phyloP scores from a whole-genome alignment of 805 yeast species.

The Yarrowia divulgata region DNA sequence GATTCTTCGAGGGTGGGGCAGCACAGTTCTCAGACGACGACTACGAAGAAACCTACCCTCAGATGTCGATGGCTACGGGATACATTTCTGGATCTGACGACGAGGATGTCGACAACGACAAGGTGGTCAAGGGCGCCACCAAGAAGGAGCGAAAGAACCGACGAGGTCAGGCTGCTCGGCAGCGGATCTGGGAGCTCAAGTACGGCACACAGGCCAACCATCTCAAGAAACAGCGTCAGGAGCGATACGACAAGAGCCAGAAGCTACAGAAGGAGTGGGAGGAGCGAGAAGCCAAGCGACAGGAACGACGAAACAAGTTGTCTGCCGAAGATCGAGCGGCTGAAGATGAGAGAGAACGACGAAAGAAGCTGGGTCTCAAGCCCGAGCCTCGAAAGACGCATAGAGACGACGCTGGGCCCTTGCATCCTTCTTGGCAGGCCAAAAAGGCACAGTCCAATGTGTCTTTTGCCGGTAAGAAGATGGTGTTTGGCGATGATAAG shows the following conservation, averaged over 20 bases:
- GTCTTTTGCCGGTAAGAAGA: constrained; percentile 84
- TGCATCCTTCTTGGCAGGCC: constrained; percentile 99
- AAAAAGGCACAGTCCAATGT: constrained; percentile 70
- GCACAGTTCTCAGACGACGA: constrained; percentile 52
- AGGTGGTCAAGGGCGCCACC: constrained; percentile 43
- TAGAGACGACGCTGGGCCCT: constrained; percentile 47
- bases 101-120: constrained; percentile 44
- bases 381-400: neutral
- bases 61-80: constrained; percentile 79
- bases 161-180: constrained; percentile 97
- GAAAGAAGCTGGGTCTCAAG: constrained; percentile 21
- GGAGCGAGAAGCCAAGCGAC: constrained; percentile 64
- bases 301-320: constrained; percentile 42
- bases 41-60: constrained; percentile 50
- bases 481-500: constrained; percentile 57
- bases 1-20: constrained; percentile 65
- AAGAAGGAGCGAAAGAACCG: constrained; percentile 71
- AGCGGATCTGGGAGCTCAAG: constrained; percentile 93
- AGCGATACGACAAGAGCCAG: constrained; percentile 63
- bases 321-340: constrained; percentile 38
- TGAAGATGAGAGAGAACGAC: constrained; percentile 15
- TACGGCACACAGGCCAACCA: constrained; percentile 87
- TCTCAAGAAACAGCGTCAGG: constrained; percentile 68
- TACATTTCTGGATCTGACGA: constrained; percentile 75
- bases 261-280: constrained; percentile 70